phyloP scores from a whole-genome alignment of 2,329 filamentous ascomycete species.

The Stromatinia cepivora region DNA sequence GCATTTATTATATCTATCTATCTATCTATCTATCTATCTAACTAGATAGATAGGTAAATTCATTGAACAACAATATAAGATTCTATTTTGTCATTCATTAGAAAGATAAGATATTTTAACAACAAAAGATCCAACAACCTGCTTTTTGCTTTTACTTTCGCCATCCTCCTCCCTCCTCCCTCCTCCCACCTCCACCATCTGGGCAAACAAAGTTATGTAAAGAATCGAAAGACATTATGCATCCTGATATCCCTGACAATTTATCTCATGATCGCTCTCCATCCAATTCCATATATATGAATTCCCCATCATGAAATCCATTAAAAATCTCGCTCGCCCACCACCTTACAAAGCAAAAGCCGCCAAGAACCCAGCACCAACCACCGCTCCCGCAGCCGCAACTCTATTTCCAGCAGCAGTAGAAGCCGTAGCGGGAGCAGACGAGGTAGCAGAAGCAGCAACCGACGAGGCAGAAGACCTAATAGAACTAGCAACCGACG shows the following conservation, averaged over 20 bases:
- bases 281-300: not conserved
- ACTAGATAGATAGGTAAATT: not conserved
- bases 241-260: not conserved
- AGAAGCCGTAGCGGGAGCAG: constrained; percentile 13
- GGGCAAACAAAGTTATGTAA: not conserved
- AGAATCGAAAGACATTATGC: constrained; percentile 10
- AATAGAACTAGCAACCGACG: not conserved
- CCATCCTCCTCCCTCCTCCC: not conserved
- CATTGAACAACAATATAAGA: not conserved
- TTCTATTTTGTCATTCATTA: not conserved
- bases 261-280: not conserved
- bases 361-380: constrained; percentile 30
- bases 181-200: not conserved
- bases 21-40: too few species aligned
- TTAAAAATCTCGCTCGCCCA: too few species aligned
- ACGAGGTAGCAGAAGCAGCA: constrained; percentile 1
- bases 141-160: not conserved
- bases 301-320: not conserved
- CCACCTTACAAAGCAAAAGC: constrained; percentile 31
- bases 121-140: not conserved
- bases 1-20: too few species aligned
- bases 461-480: not conserved
- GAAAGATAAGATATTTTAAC: not conserved
- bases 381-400: constrained; percentile 24
- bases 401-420: constrained; percentile 19